Percentiles rank a stretch among this genome's conserved stretches.
Evolutionary conservation across 257 asterid species (phyloP).

Genomic region (Mentha longifolia): DNA sequence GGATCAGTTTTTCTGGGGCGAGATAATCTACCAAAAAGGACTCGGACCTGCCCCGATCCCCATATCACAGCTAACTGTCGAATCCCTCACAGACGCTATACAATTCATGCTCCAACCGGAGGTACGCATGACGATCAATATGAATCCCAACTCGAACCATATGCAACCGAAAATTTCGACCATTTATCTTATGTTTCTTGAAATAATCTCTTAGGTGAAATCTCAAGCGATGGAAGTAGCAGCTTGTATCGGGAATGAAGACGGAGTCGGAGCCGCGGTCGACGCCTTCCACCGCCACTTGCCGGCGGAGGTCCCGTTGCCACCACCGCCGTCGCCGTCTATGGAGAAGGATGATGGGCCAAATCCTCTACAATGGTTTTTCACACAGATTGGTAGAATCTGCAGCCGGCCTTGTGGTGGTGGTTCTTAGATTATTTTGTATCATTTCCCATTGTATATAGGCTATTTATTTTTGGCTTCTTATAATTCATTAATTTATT

Average conservation of each 20-base stretch:
- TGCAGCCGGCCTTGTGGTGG: slow-evolving; percentile 75
- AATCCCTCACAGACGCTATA: slow-evolving; percentile 89
- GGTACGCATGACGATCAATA: slow-evolving; percentile 40
- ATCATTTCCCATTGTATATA: slow-evolving; percentile 34
- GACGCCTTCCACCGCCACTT: slow-evolving; percentile 90
- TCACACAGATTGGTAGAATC: slow-evolving; percentile 70
- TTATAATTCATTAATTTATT: slow-evolving; percentile 37
- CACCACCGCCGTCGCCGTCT: slow-evolving; percentile 52
- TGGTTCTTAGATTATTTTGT: slow-evolving; percentile 37
- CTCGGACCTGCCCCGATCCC: slow-evolving; percentile 92
- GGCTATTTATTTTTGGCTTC: not conserved
- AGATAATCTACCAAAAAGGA: slow-evolving; percentile 72
- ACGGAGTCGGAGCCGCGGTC: slow-evolving; percentile 92
- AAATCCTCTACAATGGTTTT: slow-evolving; percentile 79
- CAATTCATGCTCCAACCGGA: slow-evolving; percentile 92
- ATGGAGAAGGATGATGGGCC: slow-evolving; percentile 53
- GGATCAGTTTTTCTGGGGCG: slow-evolving; percentile 98
- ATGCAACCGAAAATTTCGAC: not conserved
- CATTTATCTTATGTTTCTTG: not conserved
- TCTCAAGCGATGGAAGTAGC: slow-evolving; percentile 77
- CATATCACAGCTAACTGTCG: slow-evolving; percentile 72
- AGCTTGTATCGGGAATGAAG: slow-evolving; percentile 64
- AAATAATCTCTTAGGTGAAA: slow-evolving; percentile 60
- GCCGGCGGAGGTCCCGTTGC: slow-evolving; percentile 71
- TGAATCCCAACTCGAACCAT: no score